These are phyloP conservation scores for Aspergillus tubingensis DNA, from an alignment of 2,329 filamentous ascomycete species.

Conservation along the genomic window DNA sequence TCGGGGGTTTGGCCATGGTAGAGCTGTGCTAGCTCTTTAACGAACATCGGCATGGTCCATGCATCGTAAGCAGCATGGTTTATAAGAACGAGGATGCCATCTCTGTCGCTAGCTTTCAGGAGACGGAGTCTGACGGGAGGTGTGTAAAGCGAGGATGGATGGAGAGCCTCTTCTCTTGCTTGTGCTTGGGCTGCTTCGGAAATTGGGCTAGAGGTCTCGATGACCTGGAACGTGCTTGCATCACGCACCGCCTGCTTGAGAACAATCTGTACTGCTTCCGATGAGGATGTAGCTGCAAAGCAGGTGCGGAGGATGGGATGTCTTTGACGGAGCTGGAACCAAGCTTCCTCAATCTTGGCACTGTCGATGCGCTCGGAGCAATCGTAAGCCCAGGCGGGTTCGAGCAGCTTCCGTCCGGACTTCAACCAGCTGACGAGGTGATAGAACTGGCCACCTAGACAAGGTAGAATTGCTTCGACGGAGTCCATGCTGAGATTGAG, in stretches of 20 bases:
- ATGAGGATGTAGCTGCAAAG: constrained; percentile 31
- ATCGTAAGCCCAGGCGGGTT: constrained; percentile 34
- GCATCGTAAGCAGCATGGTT: constrained; percentile 42
- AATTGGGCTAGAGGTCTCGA: constrained; percentile 17
- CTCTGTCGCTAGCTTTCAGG: constrained; percentile 28
- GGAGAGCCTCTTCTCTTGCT: constrained; percentile 25
- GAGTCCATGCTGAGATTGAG: constrained; percentile 19
- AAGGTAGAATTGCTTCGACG: constrained; percentile 33
- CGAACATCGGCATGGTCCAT: constrained; percentile 37
- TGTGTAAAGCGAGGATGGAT: constrained; percentile 33
- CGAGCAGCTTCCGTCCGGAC: constrained; percentile 32
- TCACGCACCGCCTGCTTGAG: constrained; percentile 24
- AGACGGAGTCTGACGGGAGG: constrained; percentile 35
- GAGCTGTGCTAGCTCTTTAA: constrained; percentile 32
- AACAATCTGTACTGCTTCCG: constrained; percentile 33
- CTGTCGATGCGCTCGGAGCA: constrained; percentile 27
- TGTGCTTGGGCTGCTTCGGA: constrained; percentile 20
- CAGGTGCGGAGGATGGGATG: constrained; percentile 37
- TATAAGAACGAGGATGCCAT: constrained; percentile 34
- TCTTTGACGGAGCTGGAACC: constrained; percentile 32
- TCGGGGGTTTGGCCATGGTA: constrained; percentile 22
- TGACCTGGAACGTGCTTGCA: constrained; percentile 25
- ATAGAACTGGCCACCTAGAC: constrained; percentile 36
- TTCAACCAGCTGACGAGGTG: constrained; percentile 38
- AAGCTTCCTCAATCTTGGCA: constrained; percentile 29